Base-by-base conservation (phyloP, 441 rosid genomes). In the Macaranga tanarius region DNA sequence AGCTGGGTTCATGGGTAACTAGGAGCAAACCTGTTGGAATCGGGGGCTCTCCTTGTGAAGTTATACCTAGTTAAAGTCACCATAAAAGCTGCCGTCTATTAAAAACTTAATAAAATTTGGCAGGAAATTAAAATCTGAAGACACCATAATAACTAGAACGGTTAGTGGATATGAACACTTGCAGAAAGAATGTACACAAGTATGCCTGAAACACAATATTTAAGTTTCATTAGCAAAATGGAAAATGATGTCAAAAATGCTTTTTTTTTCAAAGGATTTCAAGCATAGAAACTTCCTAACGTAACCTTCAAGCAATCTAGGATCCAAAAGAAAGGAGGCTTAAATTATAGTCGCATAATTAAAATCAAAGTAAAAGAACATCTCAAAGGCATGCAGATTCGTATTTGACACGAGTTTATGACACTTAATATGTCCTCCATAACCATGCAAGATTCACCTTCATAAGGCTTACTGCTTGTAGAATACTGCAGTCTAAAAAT, bases 1-100 rank as follows among this genome's bases (percentile, higher is more conserved):
- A 83, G 78, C 72, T 82, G 0, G 99, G 99, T 73, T 93, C 99
- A 67, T 93, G 99, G 63, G 93, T 88, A 26, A 92, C 97, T 47
- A 96, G 73, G 70, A 85, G 73, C 65, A 93, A 73, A n/a, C 97
- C 93, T 79, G 83, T 89, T 3, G 98, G 96, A 81, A 86, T 90
- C 65, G 73, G 51, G n/a, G 81, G 81, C 79, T 93, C 89, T 7
- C 85, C 88, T 72, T 75, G 87, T 62, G 88, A 73, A 74, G 64
- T 76, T 58, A 73, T 69, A 75, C 86, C 97, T 86, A 75, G 71
- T 62, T 66, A 60, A 82, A 76, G 57, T 5, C 69, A 75, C 72
- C 73, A 48, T 51, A 72, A 13, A 50, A 75, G 79, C 65, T 71
- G 62, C 77, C 70, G 59, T 25, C 52, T 42, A 60, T 60, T 23